Base-by-base conservation (phyloP, 306 rosid species). In the Vachellia pachyceras region DNA sequence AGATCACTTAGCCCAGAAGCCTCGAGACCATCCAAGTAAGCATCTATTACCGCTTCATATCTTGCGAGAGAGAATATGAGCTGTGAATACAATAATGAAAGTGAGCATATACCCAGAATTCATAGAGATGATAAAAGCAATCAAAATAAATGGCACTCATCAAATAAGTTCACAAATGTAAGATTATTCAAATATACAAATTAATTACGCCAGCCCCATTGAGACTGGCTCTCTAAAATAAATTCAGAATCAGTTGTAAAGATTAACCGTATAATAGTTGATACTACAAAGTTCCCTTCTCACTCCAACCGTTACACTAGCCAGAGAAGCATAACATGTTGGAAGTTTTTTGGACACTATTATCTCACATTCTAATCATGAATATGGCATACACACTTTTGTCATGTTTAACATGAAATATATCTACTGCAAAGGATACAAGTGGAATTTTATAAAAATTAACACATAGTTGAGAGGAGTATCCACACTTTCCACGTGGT, bases 11-110 rank as follows among this genome's bases (percentile, higher is more conserved):
- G 84, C 52, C 98, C 98, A 17, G 98, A 95, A 69, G 97, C 98
- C 88, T 95, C 99, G 58, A 95, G 99, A 82, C 99, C 99, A 54
- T 95, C 97, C 90, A 95, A 83, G 89, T 95, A 95, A 77, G 99
- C 99, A 76, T 95, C 98, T 72, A 95, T 95, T 35, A 95, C 99
- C 18, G 94, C 97, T 84, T 95, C 99, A 79, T 95, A 95, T 91
- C 99, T 87, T 82, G 88, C 75, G 73, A 95, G 87, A 36, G 99
- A 95, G 88, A 95, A 95, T 79, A 95, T 91, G 85, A 95, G 92
- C 99, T 95, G 98, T 41, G 9, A 65, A 78, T 0, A 46, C 76
- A 79, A 55, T 49, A 77, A 55, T 58, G 78, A 87, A 40, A 84
- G 7, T 69, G 55, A 69, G 63, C 40, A 55, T 67, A 80, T 7